Conservation (phyloP, 2,329 filamentous ascomycete species). For the Trichoderma breve region DNA sequence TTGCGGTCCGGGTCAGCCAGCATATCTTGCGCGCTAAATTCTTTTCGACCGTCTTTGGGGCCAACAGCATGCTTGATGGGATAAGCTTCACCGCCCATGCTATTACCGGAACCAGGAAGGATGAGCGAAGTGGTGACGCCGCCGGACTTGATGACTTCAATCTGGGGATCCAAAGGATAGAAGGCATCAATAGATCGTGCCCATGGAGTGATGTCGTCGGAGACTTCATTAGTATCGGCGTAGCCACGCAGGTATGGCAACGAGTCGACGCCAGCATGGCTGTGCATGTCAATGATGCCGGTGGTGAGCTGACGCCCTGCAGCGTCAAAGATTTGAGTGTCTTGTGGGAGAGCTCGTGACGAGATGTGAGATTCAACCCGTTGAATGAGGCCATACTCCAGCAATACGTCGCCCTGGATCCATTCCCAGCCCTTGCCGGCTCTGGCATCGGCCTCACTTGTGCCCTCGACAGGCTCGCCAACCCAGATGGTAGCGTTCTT, state of each 20-base stretch:
- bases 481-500: conserved; percentile 66
- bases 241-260: conserved; percentile 55
- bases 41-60: conserved; percentile 55
- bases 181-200: conserved; percentile 66
- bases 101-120: conserved; percentile 68
- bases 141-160: conserved; percentile 68
- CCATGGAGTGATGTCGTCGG: conserved; percentile 63
- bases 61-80: conserved; percentile 68
- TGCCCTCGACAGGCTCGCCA: conserved; percentile 56
- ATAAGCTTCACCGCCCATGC: conserved; percentile 69
- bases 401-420: conserved; percentile 57
- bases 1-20: conserved; percentile 63
- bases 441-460: conserved; percentile 51
- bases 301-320: conserved; percentile 60
- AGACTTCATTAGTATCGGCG: conserved; percentile 63
- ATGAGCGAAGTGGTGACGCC: conserved; percentile 69
- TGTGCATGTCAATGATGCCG: conserved; percentile 72
- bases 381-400: conserved; percentile 61
- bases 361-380: conserved; percentile 48
- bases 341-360: conserved; percentile 41
- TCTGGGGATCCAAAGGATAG: conserved; percentile 61
- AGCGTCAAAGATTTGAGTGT: conserved; percentile 55
- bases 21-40: conserved; percentile 62
- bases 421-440: conserved; percentile 60
- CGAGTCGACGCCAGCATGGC: conserved; percentile 59